Evolutionary conservation across 495 filamentous ascomycete genomes (phyloP).

Genomic region (Hyaloscypha finlandica): DNA sequence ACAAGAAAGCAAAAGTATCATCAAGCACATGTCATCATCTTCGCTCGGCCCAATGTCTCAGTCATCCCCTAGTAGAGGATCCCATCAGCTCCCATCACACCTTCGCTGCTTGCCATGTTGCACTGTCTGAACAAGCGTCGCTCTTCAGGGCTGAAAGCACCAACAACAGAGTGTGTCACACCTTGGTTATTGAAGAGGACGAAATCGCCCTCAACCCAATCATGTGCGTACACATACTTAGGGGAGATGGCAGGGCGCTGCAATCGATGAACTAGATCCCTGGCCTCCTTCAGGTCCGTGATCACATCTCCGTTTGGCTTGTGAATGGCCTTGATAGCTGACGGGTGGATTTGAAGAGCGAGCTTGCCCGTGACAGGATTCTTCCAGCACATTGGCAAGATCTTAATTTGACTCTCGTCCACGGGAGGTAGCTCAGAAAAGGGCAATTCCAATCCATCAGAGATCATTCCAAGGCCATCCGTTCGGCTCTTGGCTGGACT

Average conservation of each 20-base stretch:
- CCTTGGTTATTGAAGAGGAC: conserved; percentile 76
- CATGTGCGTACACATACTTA: conserved; percentile 67
- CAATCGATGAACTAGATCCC: conserved; percentile 64
- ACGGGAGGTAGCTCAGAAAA: conserved; percentile 59
- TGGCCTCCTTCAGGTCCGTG: conserved; percentile 63
- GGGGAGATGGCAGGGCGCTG: conserved; percentile 74
- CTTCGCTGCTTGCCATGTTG: conserved; percentile 64
- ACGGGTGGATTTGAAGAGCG: conserved; percentile 71
- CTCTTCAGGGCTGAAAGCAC: conserved; percentile 70
- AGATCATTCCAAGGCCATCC: conserved; percentile 66
- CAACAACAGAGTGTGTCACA: conserved; percentile 70
- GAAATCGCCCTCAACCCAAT: conserved; percentile 73
- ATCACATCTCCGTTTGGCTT: conserved; percentile 62
- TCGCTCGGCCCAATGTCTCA: neutral
- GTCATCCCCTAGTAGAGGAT: conserved; percentile 26
- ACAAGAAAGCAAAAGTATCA: conserved; percentile 1
- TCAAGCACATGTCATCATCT: conserved; percentile 8
- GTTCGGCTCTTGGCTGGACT: conserved; percentile 60
- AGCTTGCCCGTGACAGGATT: conserved; percentile 68
- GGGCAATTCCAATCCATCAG: conserved; percentile 59
- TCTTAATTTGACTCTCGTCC: conserved; percentile 64
- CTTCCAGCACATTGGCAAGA: conserved; percentile 71
- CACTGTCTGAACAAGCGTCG: conserved; percentile 74
- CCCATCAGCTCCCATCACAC: conserved; percentile 48
- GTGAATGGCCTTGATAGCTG: conserved; percentile 65